Conservation (phyloP, 2,329 filamentous ascomycete species). For the Beauveria sp. region DNA sequence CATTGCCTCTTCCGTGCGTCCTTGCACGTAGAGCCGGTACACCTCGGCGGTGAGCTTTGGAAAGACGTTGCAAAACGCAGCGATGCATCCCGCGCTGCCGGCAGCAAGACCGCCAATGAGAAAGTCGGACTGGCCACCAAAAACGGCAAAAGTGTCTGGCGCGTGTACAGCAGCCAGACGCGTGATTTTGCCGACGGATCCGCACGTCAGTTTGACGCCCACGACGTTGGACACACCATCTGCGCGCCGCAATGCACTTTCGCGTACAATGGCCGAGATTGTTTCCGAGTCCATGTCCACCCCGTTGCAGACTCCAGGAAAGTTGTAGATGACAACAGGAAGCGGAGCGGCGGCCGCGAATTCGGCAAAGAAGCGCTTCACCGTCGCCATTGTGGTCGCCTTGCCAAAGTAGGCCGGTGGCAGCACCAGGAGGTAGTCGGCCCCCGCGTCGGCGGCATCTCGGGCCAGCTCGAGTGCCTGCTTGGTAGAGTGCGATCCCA, state of each 20-base stretch:
- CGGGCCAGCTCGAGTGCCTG: no score
- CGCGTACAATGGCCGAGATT: slow-evolving; percentile 44
- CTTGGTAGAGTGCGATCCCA: no score
- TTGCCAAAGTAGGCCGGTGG: no score
- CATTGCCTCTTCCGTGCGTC: no score
- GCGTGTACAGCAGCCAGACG: slow-evolving; percentile 34
- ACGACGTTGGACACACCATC: slow-evolving; percentile 39
- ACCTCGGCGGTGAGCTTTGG: not conserved
- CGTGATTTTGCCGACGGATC: slow-evolving; percentile 52
- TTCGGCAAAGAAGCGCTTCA: slow-evolving; percentile 44
- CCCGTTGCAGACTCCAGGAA: slow-evolving; percentile 60
- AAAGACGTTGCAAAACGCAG: not conserved
- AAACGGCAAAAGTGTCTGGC: not conserved
- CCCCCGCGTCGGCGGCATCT: no score
- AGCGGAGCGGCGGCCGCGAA: slow-evolving; percentile 44
- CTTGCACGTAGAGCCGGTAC: no score
- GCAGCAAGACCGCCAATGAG: not conserved
- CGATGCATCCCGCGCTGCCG: not conserved
- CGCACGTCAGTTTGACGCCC: slow-evolving; percentile 60
- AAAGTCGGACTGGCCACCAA: not conserved
- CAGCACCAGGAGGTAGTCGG: no score
- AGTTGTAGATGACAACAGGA: slow-evolving; percentile 60
- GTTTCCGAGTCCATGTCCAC: slow-evolving; percentile 56
- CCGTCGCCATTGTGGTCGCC: no score
- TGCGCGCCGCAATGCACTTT: slow-evolving; percentile 19